phyloP scores from a whole-genome alignment of 345 rosid genomes.

The Aegle marmelos region DNA sequence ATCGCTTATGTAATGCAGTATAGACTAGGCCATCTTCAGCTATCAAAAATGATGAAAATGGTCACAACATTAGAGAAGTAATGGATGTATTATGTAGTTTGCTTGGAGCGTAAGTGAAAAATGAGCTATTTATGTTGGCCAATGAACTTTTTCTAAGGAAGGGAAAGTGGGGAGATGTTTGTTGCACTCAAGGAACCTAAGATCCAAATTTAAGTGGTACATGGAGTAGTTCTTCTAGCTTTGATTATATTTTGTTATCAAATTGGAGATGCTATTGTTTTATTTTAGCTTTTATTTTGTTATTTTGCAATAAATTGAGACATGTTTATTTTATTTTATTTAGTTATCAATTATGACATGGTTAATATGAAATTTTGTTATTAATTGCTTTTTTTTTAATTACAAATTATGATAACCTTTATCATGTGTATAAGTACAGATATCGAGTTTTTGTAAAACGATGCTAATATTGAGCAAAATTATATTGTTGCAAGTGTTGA shows the following conservation, averaged over 20 bases:
- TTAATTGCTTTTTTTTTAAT: neutral
- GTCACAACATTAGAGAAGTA: neutral
- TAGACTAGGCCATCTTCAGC: neutral
- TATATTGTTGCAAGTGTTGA: neutral
- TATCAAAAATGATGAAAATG: neutral
- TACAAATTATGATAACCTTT: neutral
- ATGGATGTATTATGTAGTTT: neutral
- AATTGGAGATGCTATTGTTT: too few species aligned
- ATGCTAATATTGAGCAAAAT: neutral
- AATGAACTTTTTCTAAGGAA: neutral
- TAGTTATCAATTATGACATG: too few species aligned
- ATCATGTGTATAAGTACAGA: neutral
- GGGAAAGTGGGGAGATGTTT: neutral
- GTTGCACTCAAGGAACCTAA: neutral
- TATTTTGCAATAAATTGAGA: neutral
- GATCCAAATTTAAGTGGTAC: neutral
- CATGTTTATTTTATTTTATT: neutral
- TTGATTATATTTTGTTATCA: too few species aligned
- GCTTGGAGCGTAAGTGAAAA: too few species aligned
- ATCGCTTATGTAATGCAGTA: neutral
- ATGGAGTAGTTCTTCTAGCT: neutral
- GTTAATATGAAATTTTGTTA: neutral
- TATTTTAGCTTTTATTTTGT: neutral
- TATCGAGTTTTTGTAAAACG: neutral
- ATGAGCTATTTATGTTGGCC: neutral